Evolutionary conservation across 1,284 basidiomycete species (phyloP).

Genomic region (Ganoderma sinense): DNA sequence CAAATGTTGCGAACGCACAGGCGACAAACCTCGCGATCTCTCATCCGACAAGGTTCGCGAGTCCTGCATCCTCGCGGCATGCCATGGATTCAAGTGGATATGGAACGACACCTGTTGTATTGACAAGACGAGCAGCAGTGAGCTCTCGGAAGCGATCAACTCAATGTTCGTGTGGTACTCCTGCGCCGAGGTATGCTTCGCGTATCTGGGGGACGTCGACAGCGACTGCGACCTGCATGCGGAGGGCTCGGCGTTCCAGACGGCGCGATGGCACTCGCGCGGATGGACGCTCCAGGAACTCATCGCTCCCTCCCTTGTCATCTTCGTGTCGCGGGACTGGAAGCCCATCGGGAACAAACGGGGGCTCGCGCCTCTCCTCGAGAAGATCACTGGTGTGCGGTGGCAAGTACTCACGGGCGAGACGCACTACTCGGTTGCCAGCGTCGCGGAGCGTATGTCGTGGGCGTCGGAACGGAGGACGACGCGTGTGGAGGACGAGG

Average conservation of each 20-base stretch:
- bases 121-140: slow-evolving; percentile 1
- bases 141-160: slow-evolving; percentile 4
- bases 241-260: neutral
- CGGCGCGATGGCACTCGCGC: neutral
- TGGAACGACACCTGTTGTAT: slow-evolving; percentile 7
- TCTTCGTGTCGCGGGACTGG: neutral
- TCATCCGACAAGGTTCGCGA: neutral
- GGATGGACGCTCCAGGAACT: neutral
- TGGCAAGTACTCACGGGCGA: neutral
- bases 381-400: neutral
- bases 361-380: neutral
- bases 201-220: slow-evolving; percentile 1
- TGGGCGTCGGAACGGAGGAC: slow-evolving; percentile 12
- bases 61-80: slow-evolving; percentile 2
- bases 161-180: slow-evolving; percentile 3
- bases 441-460: slow-evolving; percentile 6
- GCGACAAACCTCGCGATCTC: neutral
- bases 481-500: slow-evolving; percentile 13
- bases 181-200: neutral
- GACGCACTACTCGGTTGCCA: neutral
- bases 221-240: neutral
- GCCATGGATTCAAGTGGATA: slow-evolving; percentile 1
- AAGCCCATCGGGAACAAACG: neutral
- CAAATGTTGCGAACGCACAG: neutral
- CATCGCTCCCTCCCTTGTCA: neutral